phyloP scores from a whole-genome alignment of 148 eudicot genomes.

The Drosera capensis region DNA sequence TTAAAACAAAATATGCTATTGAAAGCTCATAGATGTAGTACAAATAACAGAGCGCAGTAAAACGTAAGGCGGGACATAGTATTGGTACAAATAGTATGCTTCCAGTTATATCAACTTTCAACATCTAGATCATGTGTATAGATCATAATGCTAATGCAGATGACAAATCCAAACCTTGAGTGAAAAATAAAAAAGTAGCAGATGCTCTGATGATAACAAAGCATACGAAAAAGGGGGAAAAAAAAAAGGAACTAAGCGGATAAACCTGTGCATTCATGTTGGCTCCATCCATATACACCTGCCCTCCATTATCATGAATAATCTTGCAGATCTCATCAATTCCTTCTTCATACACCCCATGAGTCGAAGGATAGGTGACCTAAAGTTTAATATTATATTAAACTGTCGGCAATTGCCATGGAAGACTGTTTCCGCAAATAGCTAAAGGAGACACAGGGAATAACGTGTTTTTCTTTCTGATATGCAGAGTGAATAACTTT shows the following conservation, averaged over 20 bases:
- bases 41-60: neutral
- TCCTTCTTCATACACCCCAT: slow-evolving; percentile 98
- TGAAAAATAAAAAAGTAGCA: no score
- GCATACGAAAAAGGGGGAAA: neutral
- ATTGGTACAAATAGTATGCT: no score
- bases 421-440: neutral
- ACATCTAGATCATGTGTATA: no score
- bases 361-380: slow-evolving; percentile 99
- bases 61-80: no score
- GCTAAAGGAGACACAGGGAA: neutral
- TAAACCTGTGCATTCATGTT: slow-evolving; percentile 99
- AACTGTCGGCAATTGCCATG: neutral
- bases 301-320: slow-evolving; percentile 94
- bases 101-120: no score
- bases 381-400: slow-evolving; percentile 10
- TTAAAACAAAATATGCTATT: neutral
- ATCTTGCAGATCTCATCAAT: slow-evolving; percentile 97
- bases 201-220: no score
- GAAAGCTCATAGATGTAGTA: neutral
- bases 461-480: no score
- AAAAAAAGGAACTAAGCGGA: slow-evolving; percentile 1
- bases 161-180: no score
- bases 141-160: no score
- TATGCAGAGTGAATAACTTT: no score
- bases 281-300: slow-evolving; percentile 99